Conservation (phyloP, 2,329 filamentous ascomycete species). For the Trichophyton verrucosum region DNA sequence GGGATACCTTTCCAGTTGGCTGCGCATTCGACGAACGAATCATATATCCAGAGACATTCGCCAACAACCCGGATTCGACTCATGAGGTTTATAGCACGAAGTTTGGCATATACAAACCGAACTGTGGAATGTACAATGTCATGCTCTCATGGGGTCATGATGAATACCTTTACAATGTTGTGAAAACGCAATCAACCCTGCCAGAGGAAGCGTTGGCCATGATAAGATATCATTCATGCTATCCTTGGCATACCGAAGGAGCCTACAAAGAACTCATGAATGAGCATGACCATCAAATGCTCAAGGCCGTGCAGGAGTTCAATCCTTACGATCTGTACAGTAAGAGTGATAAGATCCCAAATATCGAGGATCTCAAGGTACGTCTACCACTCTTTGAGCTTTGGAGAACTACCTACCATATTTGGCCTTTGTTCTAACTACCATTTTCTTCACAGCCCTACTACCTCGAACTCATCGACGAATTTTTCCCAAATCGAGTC, state of each 20-base stretch:
- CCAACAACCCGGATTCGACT: slow-evolving; percentile 58
- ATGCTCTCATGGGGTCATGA: slow-evolving; percentile 72
- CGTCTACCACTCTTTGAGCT: slow-evolving; percentile 17
- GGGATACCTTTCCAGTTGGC: slow-evolving; percentile 41
- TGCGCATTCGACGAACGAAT: slow-evolving; percentile 51
- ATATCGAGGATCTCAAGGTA: slow-evolving; percentile 63
- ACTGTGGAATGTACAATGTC: slow-evolving; percentile 73
- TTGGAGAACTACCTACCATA: not conserved
- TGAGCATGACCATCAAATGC: slow-evolving; percentile 65
- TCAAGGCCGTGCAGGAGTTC: slow-evolving; percentile 71
- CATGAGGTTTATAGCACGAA: slow-evolving; percentile 63
- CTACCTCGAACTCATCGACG: slow-evolving; percentile 56
- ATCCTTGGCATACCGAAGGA: slow-evolving; percentile 75
- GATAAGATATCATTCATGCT: slow-evolving; percentile 89
- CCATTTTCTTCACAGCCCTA: slow-evolving; percentile 40
- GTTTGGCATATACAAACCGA: slow-evolving; percentile 65
- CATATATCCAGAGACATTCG: slow-evolving; percentile 65
- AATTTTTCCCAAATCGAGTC: slow-evolving; percentile 52
- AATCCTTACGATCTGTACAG: slow-evolving; percentile 89
- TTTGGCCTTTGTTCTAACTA: not conserved
- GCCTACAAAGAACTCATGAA: slow-evolving; percentile 76
- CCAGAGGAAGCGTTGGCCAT: slow-evolving; percentile 77
- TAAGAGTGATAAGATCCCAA: slow-evolving; percentile 74
- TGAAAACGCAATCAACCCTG: slow-evolving; percentile 67
- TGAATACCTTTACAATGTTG: slow-evolving; percentile 56